Evolutionary conservation across 306 rosid species (phyloP).

Genomic region (Sicyos baderoa): DNA sequence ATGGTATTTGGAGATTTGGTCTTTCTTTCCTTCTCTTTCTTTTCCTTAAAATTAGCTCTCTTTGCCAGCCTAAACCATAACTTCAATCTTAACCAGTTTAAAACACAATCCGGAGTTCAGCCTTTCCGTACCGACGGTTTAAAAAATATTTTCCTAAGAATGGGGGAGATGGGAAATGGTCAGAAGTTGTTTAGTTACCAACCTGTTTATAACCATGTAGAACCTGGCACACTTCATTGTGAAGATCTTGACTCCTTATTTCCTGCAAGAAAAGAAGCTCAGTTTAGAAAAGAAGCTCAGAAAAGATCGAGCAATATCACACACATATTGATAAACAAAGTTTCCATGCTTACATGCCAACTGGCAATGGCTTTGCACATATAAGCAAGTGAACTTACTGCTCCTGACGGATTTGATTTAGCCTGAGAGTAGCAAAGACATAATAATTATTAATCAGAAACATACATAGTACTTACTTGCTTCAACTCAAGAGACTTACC

Average conservation of each 20-base stretch:
- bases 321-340: conserved; percentile 12
- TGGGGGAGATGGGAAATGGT: neutral
- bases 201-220: conserved; percentile 97
- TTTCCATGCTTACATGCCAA: conserved; percentile 76
- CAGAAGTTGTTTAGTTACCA: conserved; percentile 6
- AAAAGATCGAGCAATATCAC: neutral
- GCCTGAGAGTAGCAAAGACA: conserved; percentile 48
- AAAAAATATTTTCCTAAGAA: conserved; percentile 1
- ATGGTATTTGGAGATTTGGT: neutral
- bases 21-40: neutral
- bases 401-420: conserved; percentile 90
- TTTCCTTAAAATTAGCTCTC: neutral
- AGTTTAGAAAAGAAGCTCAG: conserved; percentile 13
- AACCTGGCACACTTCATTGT: conserved; percentile 84
- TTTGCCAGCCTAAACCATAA: neutral
- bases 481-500: conserved; percentile 44
- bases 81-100: neutral
- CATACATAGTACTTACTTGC: neutral
- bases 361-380: conserved; percentile 96
- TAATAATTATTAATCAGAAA: neutral
- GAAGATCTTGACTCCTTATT: conserved; percentile 88
- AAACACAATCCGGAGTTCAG: neutral
- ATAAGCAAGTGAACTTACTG: conserved; percentile 59
- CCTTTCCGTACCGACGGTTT: neutral
- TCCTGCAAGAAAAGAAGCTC: conserved; percentile 40